Evolutionary conservation across 495 filamentous ascomycete genomes (phyloP), one percentile per base, ranked within the genome.

Genomic region (Haplographium delicatum): DNA sequence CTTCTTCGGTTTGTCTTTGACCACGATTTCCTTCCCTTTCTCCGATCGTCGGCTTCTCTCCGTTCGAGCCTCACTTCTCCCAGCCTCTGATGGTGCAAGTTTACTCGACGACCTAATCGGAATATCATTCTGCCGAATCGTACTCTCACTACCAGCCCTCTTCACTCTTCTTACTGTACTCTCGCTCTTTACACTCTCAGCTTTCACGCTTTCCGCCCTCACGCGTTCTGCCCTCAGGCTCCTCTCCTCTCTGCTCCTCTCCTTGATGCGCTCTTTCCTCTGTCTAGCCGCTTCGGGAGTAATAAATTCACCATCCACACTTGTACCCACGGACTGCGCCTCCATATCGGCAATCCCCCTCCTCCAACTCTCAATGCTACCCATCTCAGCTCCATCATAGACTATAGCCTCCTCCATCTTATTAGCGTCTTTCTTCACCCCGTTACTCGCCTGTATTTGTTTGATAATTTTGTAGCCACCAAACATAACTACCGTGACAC

Each of bases 391-490:
- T 65, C 68, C 77, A 53, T 55, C 57, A 57, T 67, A 78, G 41
- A 84, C 70, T 62, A 78, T 69, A 34, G 82, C 82, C 20, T 84
- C 80, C 68, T 80, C 73, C 35, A 67, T 62, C 2, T 60, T 59
- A 23, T 61, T 62, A 23, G 72, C 72, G 47, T 76, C 72, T 25
- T 74, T 72, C 51, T 71, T 70, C 5, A 66, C 65, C 2, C 62
- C 61, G 26, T 61, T 61, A 39, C 60, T 51, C 52, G 70, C 63
- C 57, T 68, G 47, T 55, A 96, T 84, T 59, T 82, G 82, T 72
- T 95, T 94, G 69, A 98, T 82, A 61, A 98, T 96, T 72, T 93
- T 96, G 78, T 87, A 96, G 11, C 93, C 93, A 33, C 93, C 93
- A 45, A 98, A 83, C 69, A 93, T 90, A 57, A 98, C 84, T 4